Percentiles rank a stretch among this genome's conserved stretches.
These are phyloP conservation scores for Debaryomyces psychrophilus DNA, from an alignment of 1,139 yeast genomes.

Conservation along the genomic window DNA sequence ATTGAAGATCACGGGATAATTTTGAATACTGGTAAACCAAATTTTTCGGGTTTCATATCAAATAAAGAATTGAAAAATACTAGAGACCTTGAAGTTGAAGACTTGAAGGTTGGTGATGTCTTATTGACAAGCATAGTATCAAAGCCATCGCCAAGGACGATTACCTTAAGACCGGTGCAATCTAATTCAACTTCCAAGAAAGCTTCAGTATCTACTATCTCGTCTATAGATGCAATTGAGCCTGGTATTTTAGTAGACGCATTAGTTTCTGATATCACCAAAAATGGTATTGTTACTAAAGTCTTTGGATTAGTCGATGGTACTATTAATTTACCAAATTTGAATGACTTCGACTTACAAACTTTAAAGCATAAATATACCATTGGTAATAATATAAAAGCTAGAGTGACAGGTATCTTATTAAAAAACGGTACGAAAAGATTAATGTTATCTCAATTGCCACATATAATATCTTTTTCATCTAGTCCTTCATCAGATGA, in stretches of 20 bases:
- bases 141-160: slow-evolving; percentile 58
- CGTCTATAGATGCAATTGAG: slow-evolving; percentile 74
- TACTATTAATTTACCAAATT: slow-evolving; percentile 68
- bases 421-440: slow-evolving; percentile 59
- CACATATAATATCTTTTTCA: slow-evolving; percentile 48
- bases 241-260: slow-evolving; percentile 87
- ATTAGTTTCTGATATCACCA: slow-evolving; percentile 59
- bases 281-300: slow-evolving; percentile 66
- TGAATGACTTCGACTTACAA: slow-evolving; percentile 50
- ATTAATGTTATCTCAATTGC: slow-evolving; percentile 64
- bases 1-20: slow-evolving; percentile 92
- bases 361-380: slow-evolving; percentile 64
- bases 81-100: slow-evolving; percentile 22
- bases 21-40: slow-evolving; percentile 65
- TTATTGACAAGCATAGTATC: slow-evolving; percentile 50
- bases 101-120: slow-evolving; percentile 45
- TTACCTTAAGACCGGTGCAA: slow-evolving; percentile 55
- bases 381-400: slow-evolving; percentile 66
- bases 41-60: slow-evolving; percentile 71
- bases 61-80: slow-evolving; percentile 56
- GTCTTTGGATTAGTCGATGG: slow-evolving; percentile 78
- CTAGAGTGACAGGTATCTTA: slow-evolving; percentile 69
- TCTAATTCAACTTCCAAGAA: slow-evolving; percentile 37
- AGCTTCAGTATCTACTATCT: slow-evolving; percentile 53
- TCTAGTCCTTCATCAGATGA: slow-evolving; percentile 11